These are phyloP conservation scores for Geotrichum ghanense DNA, from an alignment of 805 yeast genomes.

Conservation along the genomic window DNA sequence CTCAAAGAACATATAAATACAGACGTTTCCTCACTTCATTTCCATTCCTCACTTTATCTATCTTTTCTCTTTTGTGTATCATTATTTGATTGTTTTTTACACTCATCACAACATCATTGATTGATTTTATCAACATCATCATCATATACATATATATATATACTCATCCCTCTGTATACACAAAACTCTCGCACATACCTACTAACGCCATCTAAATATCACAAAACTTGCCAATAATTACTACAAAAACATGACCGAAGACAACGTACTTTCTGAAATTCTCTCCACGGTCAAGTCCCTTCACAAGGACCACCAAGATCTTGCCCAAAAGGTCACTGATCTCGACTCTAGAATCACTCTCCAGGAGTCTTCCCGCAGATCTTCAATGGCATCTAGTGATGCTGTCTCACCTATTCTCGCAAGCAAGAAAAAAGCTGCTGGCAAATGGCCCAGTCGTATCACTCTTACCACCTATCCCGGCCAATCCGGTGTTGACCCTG, in stretches of 20 bases:
- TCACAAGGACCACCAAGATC: conserved; percentile 7
- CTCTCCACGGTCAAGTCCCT: conserved; percentile 6
- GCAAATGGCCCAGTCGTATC: conserved; percentile 21
- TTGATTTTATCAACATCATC: no score
- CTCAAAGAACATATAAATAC: no score
- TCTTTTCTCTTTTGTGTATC: no score
- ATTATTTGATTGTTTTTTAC: no score
- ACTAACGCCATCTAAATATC: no score
- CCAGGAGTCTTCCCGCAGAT: not conserved
- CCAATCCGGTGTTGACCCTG: conserved; percentile 38
- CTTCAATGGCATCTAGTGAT: not conserved
- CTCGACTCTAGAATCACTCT: conserved; percentile 4
- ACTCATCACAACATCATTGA: no score
- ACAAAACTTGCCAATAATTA: no score
- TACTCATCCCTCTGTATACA: no score
- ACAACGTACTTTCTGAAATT: conserved; percentile 6
- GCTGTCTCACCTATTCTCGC: not conserved
- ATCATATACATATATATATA: no score
- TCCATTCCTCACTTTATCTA: no score
- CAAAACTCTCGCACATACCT: no score
- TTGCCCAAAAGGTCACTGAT: conserved; percentile 6
- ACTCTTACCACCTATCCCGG: conserved; percentile 43
- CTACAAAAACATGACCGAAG: not conserved
- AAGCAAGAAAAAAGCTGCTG: not conserved
- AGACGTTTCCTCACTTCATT: no score